A percentile compares a stretch with the other conserved stretches of the same genome.
These are phyloP conservation scores for Neofusicoccum kwambonambiense DNA, from an alignment of 2,329 filamentous ascomycete genomes.

Conservation along the genomic window DNA sequence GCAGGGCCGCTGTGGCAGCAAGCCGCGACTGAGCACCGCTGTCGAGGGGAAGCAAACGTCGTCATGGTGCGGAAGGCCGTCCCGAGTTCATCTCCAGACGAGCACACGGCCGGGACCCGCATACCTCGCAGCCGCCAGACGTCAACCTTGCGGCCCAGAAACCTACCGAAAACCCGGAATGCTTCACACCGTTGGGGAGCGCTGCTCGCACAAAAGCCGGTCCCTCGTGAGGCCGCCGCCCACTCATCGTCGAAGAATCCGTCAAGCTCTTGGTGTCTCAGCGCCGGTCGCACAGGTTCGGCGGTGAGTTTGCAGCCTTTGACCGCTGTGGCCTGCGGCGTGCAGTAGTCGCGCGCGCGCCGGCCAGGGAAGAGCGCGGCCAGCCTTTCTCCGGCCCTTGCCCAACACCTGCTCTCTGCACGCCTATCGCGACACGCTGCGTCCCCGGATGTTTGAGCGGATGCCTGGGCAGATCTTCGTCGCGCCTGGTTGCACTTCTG, in stretches of 20 bases:
- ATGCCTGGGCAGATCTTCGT: constrained; percentile 15
- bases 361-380: neutral
- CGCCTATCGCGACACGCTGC: constrained; percentile 1
- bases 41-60: constrained; percentile 1
- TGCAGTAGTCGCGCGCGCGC: constrained; percentile 6
- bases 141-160: constrained; percentile 8
- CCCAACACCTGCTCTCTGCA: constrained; percentile 8
- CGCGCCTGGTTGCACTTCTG: constrained; percentile 13
- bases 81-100: constrained; percentile 1
- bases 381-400: neutral
- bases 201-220: neutral
- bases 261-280: constrained; percentile 16
- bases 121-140: constrained; percentile 6
- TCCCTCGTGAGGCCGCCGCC: constrained; percentile 5
- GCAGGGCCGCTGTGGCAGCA: neutral
- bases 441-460: constrained; percentile 13
- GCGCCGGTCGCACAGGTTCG: constrained; percentile 11
- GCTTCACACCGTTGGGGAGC: constrained; percentile 12
- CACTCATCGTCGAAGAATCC: constrained; percentile 6
- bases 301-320: constrained; percentile 17
- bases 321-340: constrained; percentile 6
- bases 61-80: constrained; percentile 9
- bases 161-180: constrained; percentile 16
- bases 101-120: neutral
- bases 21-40: neutral